Base-by-base conservation (phyloP, 768 basidiomycete genomes). In the Hydnum rufescens region DNA sequence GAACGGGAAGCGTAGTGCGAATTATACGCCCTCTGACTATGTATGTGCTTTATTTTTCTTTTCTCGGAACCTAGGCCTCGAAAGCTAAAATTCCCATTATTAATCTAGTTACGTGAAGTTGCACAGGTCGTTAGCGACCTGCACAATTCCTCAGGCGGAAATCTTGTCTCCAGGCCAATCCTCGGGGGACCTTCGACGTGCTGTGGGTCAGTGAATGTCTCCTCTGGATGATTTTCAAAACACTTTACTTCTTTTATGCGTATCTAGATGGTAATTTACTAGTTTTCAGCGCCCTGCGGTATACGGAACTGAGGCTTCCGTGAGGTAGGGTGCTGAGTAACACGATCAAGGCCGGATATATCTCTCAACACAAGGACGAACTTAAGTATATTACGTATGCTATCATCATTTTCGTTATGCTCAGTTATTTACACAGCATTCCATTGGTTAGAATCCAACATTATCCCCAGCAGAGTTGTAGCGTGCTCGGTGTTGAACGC, bases 11-110 rank as follows among this genome's bases (percentile, higher is more conserved):
- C 18, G 57, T 16, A 36, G 52, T 3, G 51, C 26, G 28, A 55
- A 57, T 28, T 57, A 57, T 44, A 57, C 55, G 3, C 48, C 53
- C 1, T 32, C 48, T 18, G 51, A 57, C 36, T 55, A 56, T 22
- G 53, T 57, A 31, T 26, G 57, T 3, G 29, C 32, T 19, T 34
- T 26, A 52, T 19, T 22, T 52, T 52, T 39, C 36, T 22, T 22
- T 39, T 22, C 13, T 39, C 36, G 22, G 22, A 13, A 39, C 36
- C 36, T 39, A 22, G 36, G 36, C 36, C 36, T 39, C 22, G 36
- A 13, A 13, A 39, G 36, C n/a, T n/a, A n/a, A n/a, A n/a, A n/a
- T n/a, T n/a, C n/a, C n/a, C 49, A 39, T 39, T 19, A 39, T 39
- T 39, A 39, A 19, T 39, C 34, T 39, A 39, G 34, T 39, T 26